Base-by-base conservation (phyloP, 2,329 filamentous ascomycete genomes). In the Penicillium oxalicum region DNA sequence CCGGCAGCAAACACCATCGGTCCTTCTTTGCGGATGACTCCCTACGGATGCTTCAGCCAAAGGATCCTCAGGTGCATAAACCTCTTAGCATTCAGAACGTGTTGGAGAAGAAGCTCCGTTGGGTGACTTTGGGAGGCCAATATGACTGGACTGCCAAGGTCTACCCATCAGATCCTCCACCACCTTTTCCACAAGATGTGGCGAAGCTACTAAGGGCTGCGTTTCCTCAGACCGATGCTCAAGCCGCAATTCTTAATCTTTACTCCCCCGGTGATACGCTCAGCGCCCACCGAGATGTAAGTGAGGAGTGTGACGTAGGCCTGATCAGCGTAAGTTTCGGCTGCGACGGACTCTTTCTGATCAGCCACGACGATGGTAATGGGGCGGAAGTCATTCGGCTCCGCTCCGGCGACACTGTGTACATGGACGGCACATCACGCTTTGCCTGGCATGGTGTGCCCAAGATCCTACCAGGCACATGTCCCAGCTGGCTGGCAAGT, bases 391-490 rank as follows among this genome's bases (percentile, higher is more conserved):
- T 68, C 26, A 61, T 95, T 33, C 77, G 86, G 24, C 74, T 97
- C 34, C 78, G 84, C 25, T 95, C 89, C 0, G 91, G 93, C 0
- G 91, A 96, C 71, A 89, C 84, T 0, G 82, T 97, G 1, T 90
- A 94, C 63, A 97, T 98, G 91, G 84, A 81, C 43, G 80, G 86
- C 18, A 76, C 82, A 49, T 86, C 88, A 4, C 78, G 93, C 38
- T 95, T 89, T 69, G 91, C 91, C 2, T 97, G 91, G 91, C 93
- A 97, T 71, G 91, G 88, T 9, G 90, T 97, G 9, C 91, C 93
- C 5, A 93, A 91, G 66, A 85, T 97, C 9, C 63, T 96, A 33
- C 78, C 82, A 40, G 80, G 74, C 1, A 95, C 88, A 0, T 97
- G 91, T 68, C 91, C 91, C 0, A 72, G 72, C 0, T 87, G 84